A percentile compares a stretch with the other conserved stretches of the same genome.
Evolutionary conservation across 164 flowering plant genomes (phyloP).

Genomic region (Nymphaea thermarum): DNA sequence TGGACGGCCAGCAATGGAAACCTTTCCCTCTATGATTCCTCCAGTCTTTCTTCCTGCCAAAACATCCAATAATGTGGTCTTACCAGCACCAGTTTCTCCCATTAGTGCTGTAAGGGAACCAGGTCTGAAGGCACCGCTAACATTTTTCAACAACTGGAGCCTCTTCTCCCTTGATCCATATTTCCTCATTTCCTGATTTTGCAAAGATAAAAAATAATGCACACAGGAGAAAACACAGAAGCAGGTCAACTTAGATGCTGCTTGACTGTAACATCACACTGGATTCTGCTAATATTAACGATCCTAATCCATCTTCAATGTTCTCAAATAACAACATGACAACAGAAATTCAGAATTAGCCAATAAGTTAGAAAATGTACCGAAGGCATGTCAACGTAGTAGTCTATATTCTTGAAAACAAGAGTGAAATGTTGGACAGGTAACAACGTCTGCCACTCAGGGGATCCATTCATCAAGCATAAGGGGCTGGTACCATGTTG

Average conservation of each 20-base stretch:
- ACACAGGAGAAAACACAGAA: too few species aligned
- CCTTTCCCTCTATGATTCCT: background rate
- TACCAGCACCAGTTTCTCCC: conserved; percentile 2
- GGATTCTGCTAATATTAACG: too few species aligned
- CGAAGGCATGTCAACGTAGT: conserved; percentile 43
- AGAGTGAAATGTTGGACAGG: conserved; percentile 32
- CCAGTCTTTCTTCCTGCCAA: conserved; percentile 4
- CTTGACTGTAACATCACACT: too few species aligned
- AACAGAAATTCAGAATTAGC: too few species aligned
- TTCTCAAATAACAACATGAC: too few species aligned
- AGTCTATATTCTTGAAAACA: conserved; percentile 31
- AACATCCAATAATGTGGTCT: conserved; percentile 1
- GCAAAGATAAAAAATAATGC: too few species aligned
- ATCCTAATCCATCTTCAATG: too few species aligned
- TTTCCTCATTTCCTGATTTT: background rate
- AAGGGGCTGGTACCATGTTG: too few species aligned
- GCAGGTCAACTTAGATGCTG: too few species aligned
- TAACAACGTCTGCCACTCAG: background rate
- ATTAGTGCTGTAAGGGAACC: background rate
- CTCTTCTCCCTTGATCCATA: background rate
- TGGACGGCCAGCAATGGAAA: background rate
- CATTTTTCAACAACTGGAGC: background rate
- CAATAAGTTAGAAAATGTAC: conserved; percentile 16
- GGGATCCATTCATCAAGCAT: too few species aligned
- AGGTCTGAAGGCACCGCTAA: background rate